Evolutionary conservation across 805 yeast species (phyloP).

Genomic region (Metschnikowia bowlesiae): DNA sequence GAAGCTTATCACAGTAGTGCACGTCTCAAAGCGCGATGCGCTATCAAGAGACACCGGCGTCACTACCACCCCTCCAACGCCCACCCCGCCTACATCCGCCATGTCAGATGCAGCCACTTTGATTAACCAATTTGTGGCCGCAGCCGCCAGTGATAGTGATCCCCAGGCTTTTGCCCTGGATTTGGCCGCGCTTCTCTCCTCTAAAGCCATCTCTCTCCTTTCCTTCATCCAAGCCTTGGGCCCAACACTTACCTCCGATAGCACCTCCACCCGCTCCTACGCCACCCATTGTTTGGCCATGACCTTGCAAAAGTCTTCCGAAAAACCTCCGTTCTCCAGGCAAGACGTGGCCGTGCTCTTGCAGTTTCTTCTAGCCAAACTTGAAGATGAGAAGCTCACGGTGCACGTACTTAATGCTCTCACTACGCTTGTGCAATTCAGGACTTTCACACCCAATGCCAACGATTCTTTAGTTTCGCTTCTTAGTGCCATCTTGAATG

Average conservation of each 20-base stretch:
- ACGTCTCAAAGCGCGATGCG: background rate
- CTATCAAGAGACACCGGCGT: background rate
- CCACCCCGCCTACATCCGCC: background rate
- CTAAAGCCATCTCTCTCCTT: conserved; percentile 35
- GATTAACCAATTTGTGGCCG: conserved; percentile 36
- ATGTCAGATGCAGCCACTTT: conserved; percentile 23
- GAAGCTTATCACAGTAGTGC: background rate
- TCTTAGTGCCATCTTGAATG: conserved; percentile 20
- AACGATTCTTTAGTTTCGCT: conserved; percentile 33
- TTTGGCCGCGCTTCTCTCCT: conserved; percentile 22
- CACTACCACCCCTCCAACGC: too few relatives aligned
- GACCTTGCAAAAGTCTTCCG: conserved; percentile 26
- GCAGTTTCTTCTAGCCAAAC: conserved; percentile 59
- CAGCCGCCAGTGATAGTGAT: conserved; percentile 25
- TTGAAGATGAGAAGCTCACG: conserved; percentile 59
- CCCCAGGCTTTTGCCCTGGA: conserved; percentile 17
- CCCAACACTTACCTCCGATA: conserved; percentile 58
- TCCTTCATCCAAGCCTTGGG: conserved; percentile 57
- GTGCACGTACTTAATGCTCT: conserved; percentile 54
- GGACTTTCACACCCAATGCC: conserved; percentile 35
- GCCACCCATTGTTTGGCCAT: conserved; percentile 40
- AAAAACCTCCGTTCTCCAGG: conserved; percentile 24
- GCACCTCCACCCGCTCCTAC: conserved; percentile 46
- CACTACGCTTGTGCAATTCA: conserved; percentile 46
- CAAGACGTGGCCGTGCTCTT: conserved; percentile 49